Evolutionary conservation across 1,139 yeast genomes (phyloP).

Genomic region (Hemisphaericaspora subhashii): DNA sequence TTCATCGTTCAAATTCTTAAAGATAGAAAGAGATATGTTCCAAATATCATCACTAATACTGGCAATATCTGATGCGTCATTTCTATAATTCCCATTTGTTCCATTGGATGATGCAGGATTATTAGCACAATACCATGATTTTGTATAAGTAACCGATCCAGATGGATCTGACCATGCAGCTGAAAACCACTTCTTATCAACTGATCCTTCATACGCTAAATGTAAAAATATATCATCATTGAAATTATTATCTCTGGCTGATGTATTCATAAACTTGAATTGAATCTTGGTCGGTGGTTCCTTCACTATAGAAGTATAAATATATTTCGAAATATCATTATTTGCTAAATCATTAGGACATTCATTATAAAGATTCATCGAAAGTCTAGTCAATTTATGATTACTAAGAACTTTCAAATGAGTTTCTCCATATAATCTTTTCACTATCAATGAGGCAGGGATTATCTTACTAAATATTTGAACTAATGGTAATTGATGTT

Average conservation of each 20-base stretch:
- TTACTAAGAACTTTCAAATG: slow-evolving; percentile 51
- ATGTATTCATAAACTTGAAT: slow-evolving; percentile 47
- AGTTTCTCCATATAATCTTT: slow-evolving; percentile 33
- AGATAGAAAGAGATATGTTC: slow-evolving; percentile 38
- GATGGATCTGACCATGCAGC: slow-evolving; percentile 90
- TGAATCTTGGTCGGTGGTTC: slow-evolving; percentile 49
- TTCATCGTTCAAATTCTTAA: slow-evolving; percentile 37
- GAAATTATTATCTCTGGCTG: slow-evolving; percentile 25
- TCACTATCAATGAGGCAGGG: slow-evolving; percentile 52
- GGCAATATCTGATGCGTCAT: slow-evolving; percentile 30
- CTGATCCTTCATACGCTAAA: slow-evolving; percentile 79
- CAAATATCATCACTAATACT: slow-evolving; percentile 41
- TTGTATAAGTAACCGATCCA: slow-evolving; percentile 63
- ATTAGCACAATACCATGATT: slow-evolving; percentile 60
- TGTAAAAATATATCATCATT: slow-evolving; percentile 78
- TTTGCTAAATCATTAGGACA: slow-evolving; percentile 34
- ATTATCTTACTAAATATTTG: slow-evolving; percentile 55
- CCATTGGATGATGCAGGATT: slow-evolving; percentile 4
- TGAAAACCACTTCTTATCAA: slow-evolving; percentile 79
- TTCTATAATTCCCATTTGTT: slow-evolving; percentile 10
- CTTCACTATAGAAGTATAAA: slow-evolving; percentile 45
- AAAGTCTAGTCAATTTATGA: slow-evolving; percentile 46
- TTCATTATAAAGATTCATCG: slow-evolving; percentile 65
- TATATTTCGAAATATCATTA: slow-evolving; percentile 17
- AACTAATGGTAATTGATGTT: slow-evolving; percentile 44